Evolutionary conservation across 208 protist species (phyloP), one percentile per base, ranked within the genome.

Genomic region (Leishmania major): DNA sequence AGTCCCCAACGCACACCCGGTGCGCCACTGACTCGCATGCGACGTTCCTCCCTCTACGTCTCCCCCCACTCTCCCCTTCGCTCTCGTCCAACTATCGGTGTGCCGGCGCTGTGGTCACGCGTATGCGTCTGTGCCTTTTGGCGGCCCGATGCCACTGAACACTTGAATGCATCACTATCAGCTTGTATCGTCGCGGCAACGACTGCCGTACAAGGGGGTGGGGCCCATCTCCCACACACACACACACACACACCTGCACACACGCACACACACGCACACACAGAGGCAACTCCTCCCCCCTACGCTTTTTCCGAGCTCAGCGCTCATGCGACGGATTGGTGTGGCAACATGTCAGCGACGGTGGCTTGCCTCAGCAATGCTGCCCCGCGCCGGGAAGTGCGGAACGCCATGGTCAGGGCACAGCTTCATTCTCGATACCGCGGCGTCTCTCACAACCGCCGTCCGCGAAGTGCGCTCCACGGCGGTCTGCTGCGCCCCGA

Each of bases 391-490:
- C n/a, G 51, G 78, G n/a, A 76, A 31, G n/a, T 22, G 53, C 53
- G 53, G 7, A n/a, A 35, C 55, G 40, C 74, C 47, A 19, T 67
- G 55, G 53, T 67, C 72, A 15, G 22, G 72, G 72, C 15, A n/a
- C 19, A 11, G 28, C 28, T 43, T 13, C 49, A 6, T 64, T 51
- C 47, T 43, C 51, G 53, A 22, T 17, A 59, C 13, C 55, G 59
- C 66, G 10, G 25, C 64, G 22, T n/a, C 59, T 17, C 15, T 70
- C 64, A 86, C 75, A 19, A 19, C n/a, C 6, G 25, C 75, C 0
- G n/a, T 66, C 15, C 81, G 80, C 13, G 57, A 82, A 28, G 57
- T 90, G 22, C 80, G 87, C 74, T 43, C 69, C 35, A 88, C 89
- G 11, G n/a, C 53, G 1, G 43, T 55, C 11, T 2, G 5, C 11